phyloP scores from a whole-genome alignment of 2,329 filamentous ascomycete genomes.

The Dryadomyces quercivorus region DNA sequence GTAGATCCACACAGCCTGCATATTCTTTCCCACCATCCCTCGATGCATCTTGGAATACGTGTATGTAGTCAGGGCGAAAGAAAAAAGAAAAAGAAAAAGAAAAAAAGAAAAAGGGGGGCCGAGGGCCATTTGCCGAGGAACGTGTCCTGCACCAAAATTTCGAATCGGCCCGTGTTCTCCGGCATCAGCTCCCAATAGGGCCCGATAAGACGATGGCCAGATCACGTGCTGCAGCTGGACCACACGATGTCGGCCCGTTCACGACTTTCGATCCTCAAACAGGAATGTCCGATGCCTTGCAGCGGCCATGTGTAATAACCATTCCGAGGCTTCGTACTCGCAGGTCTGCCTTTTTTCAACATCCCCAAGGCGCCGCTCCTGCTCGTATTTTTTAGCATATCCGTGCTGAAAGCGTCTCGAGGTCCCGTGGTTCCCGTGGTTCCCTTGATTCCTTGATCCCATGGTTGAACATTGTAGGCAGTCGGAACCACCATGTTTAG shows the following conservation, averaged over 20 bases:
- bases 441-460: no score
- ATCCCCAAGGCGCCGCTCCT: no score
- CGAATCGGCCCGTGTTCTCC: conserved; percentile 8
- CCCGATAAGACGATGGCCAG: background rate
- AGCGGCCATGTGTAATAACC: background rate
- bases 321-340: background rate
- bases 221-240: background rate
- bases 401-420: no score
- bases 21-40: background rate
- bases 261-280: background rate
- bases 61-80: background rate
- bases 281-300: background rate
- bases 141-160: background rate
- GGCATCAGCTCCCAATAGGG: background rate
- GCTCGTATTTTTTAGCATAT: no score
- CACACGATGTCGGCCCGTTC: background rate
- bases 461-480: no score
- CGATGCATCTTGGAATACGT: background rate
- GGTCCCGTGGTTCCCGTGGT: background rate
- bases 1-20: background rate
- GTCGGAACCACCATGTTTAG: no score
- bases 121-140: background rate
- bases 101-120: background rate
- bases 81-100: background rate
- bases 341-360: no score